Conservation (phyloP, 148 eudicot genomes). For the Camellia japonica region DNA sequence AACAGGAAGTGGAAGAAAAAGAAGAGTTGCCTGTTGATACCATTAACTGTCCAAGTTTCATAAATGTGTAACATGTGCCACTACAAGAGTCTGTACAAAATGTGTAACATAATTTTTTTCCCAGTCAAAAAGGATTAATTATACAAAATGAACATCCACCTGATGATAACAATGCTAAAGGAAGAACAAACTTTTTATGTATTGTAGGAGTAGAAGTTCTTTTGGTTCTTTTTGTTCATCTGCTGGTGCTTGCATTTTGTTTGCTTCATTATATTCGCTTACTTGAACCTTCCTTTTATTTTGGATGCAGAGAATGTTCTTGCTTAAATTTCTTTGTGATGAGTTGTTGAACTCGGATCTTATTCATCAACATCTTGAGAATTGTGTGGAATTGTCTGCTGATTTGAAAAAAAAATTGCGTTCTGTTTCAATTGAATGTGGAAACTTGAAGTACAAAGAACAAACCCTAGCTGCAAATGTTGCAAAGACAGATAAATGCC, state of each 20-base stretch:
- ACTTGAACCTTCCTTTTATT: constrained; percentile 3
- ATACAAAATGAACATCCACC: neutral
- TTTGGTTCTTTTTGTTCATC: neutral
- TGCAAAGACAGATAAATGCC: constrained; percentile 25
- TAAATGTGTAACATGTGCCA: neutral
- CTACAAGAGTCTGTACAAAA: neutral
- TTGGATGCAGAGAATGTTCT: constrained; percentile 43
- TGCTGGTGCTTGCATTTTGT: neutral
- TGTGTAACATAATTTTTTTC: neutral
- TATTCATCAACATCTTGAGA: constrained; percentile 58
- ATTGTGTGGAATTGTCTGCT: constrained; percentile 37
- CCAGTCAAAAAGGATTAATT: neutral
- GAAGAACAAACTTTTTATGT: neutral
- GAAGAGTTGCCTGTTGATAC: neutral
- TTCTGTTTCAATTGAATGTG: constrained; percentile 39
- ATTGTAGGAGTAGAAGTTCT: neutral
- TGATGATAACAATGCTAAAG: neutral
- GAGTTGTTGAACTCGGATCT: constrained; percentile 54
- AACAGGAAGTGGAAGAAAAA: neutral
- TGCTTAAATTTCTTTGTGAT: constrained; percentile 58
- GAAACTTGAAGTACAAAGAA: constrained; percentile 48
- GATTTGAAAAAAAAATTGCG: constrained; percentile 62
- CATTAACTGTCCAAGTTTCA: neutral
- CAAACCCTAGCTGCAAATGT: constrained; percentile 35
- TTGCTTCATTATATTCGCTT: constrained; percentile 10